These are phyloP conservation scores for Linnemannia exigua DNA, from an alignment of 192 early-diverging fungal genomes.

Conservation along the genomic window DNA sequence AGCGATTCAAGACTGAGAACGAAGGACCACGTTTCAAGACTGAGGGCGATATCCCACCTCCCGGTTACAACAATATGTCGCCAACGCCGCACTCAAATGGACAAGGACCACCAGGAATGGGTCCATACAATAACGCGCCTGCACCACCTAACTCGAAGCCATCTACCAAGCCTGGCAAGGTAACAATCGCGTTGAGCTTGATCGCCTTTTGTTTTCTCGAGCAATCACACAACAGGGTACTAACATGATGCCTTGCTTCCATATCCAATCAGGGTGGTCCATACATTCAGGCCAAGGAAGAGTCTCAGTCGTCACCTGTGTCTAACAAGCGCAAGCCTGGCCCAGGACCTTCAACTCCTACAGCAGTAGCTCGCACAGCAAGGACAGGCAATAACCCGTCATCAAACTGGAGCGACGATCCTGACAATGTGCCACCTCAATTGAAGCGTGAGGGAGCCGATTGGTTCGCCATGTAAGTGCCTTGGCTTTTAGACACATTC, in stretches of 20 bases:
- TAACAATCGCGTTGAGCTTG: not conserved
- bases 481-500: too few species aligned
- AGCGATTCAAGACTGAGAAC: constrained; percentile 50
- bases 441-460: constrained; percentile 87
- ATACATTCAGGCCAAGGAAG: constrained; percentile 35
- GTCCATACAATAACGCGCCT: constrained; percentile 36
- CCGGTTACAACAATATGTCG: constrained; percentile 55
- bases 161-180: constrained; percentile 30
- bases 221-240: not conserved
- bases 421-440: constrained; percentile 79
- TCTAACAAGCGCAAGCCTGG: constrained; percentile 45
- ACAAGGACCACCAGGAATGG: constrained; percentile 59
- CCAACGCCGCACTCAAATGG: constrained; percentile 61
- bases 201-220: not conserved
- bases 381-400: constrained; percentile 19
- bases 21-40: constrained; percentile 46
- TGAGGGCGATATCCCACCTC: constrained; percentile 48
- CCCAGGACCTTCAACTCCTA: constrained; percentile 23
- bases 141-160: constrained; percentile 30
- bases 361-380: constrained; percentile 18
- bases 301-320: constrained; percentile 26
- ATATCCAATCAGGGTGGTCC: not conserved
- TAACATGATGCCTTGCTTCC: not conserved
- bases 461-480: constrained; percentile 86
- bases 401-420: constrained; percentile 66